These are phyloP conservation scores for Wickerhamomyces chambardii DNA, from an alignment of 805 yeast species.

Conservation along the genomic window DNA sequence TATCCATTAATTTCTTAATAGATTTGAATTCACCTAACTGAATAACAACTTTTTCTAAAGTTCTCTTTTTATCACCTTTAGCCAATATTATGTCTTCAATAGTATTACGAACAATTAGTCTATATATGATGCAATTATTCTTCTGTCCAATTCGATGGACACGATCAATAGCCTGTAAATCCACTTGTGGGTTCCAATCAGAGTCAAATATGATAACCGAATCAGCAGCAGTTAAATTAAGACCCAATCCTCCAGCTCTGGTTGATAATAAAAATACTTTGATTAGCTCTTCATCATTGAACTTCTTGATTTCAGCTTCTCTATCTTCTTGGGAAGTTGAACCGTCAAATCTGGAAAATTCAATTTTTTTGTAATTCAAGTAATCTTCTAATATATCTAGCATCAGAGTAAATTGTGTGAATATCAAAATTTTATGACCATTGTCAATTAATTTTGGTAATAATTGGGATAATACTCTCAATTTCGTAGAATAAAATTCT, in stretches of 20 bases:
- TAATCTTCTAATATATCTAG: constrained; percentile 78
- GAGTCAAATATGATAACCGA: constrained; percentile 85
- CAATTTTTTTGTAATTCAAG: constrained; percentile 39
- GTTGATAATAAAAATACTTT: constrained; percentile 74
- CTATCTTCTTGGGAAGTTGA: constrained; percentile 57
- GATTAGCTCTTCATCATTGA: constrained; percentile 21
- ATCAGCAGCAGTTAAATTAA: constrained; percentile 80
- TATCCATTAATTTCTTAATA: constrained; percentile 24
- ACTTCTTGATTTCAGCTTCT: constrained; percentile 49
- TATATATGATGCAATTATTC: constrained; percentile 72
- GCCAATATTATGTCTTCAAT: constrained; percentile 77
- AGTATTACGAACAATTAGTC: constrained; percentile 70
- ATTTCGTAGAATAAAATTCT: constrained; percentile 54
- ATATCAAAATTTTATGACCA: constrained; percentile 68
- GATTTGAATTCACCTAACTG: constrained; percentile 52
- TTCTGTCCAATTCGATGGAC: constrained; percentile 91
- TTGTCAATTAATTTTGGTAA: constrained; percentile 35
- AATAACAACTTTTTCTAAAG: constrained; percentile 67
- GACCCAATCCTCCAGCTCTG: constrained; percentile 92
- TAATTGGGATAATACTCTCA: constrained; percentile 60
- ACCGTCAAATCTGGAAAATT: constrained; percentile 69
- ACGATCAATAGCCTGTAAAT: constrained; percentile 92
- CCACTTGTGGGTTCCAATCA: constrained; percentile 98
- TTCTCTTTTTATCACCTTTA: constrained; percentile 73
- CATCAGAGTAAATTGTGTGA: constrained; percentile 80